These are phyloP conservation scores for Pythium oligandrum DNA, from an alignment of 352 stramenopile species.

Conservation along the genomic window DNA sequence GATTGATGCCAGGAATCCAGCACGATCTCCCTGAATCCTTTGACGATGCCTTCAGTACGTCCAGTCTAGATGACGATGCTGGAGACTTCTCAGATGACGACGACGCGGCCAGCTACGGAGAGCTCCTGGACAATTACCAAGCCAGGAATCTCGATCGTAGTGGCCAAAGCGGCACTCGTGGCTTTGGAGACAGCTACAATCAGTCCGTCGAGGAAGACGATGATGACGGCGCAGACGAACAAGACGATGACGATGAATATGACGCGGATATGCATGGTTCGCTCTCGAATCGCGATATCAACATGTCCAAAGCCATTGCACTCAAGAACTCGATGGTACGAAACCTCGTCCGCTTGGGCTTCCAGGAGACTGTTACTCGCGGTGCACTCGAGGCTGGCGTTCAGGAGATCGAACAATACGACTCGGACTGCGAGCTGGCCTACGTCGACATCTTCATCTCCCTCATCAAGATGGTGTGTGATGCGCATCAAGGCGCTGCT, in stretches of 20 bases:
- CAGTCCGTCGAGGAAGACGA: slow-evolving; percentile 3
- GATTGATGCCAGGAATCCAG: slow-evolving; percentile 8
- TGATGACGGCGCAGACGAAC: background rate
- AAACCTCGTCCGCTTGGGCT: slow-evolving; percentile 45
- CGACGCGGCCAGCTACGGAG: slow-evolving; percentile 9
- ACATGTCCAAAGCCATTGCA: slow-evolving; percentile 53
- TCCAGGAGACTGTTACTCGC: slow-evolving; percentile 33
- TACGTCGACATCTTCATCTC: slow-evolving; percentile 83
- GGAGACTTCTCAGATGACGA: slow-evolving; percentile 1
- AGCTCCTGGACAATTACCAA: slow-evolving; percentile 1
- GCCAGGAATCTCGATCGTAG: too few relatives aligned
- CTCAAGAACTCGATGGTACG: slow-evolving; percentile 51
- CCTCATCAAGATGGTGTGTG: slow-evolving; percentile 67
- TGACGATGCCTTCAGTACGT: slow-evolving; percentile 10
- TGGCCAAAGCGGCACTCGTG: too few relatives aligned
- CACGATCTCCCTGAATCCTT: slow-evolving; percentile 14
- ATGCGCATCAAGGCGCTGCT: slow-evolving; percentile 36
- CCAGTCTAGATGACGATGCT: background rate
- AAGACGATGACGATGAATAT: background rate
- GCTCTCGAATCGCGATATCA: slow-evolving; percentile 53
- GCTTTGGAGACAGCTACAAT: slow-evolving; percentile 3
- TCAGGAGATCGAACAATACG: slow-evolving; percentile 62
- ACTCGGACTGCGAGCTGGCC: slow-evolving; percentile 64
- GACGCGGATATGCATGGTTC: slow-evolving; percentile 1
- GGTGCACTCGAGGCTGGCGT: slow-evolving; percentile 53